Evolutionary conservation across 2,329 filamentous ascomycete species (phyloP).

Genomic region (Orbilia ellipsospora): DNA sequence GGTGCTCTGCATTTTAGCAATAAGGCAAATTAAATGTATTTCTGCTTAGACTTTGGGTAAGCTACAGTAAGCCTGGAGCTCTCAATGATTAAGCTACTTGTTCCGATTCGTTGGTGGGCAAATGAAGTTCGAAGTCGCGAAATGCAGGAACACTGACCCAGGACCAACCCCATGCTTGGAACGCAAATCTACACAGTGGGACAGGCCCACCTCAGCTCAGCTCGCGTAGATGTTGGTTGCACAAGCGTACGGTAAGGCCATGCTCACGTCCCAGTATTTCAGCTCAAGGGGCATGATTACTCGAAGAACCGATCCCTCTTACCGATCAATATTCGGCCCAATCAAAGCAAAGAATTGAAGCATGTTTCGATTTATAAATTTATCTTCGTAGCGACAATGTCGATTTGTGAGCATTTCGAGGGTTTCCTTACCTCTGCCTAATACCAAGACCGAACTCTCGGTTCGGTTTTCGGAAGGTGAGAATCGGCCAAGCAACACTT

Average conservation of each 20-base stretch:
- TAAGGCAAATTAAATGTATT: too few relatives aligned
- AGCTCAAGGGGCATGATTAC: conserved; percentile 1
- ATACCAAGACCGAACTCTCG: conserved; percentile 31
- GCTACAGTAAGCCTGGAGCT: too few relatives aligned
- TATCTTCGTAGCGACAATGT: background rate
- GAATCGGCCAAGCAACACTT: background rate
- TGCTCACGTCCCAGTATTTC: conserved; percentile 10
- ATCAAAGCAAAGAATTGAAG: conserved; percentile 21
- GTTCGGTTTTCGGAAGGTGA: conserved; percentile 37
- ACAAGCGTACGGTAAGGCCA: conserved; percentile 1
- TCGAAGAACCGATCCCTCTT: background rate
- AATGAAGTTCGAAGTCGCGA: too few relatives aligned
- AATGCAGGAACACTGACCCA: conserved; percentile 15
- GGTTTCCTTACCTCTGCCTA: conserved; percentile 32
- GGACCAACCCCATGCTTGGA: background rate
- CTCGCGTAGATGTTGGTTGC: background rate
- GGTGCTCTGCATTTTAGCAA: too few relatives aligned
- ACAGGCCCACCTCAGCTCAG: too few relatives aligned
- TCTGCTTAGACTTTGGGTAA: too few relatives aligned
- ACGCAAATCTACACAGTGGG: too few relatives aligned
- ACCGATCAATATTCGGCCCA: background rate
- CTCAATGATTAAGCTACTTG: too few relatives aligned
- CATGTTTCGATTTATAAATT: conserved; percentile 17
- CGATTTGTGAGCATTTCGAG: background rate
- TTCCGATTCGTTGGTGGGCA: too few relatives aligned